Percentiles rank a stretch among this genome's conserved stretches.
Evolutionary conservation across 2,329 filamentous ascomycete genomes (phyloP).

Genomic region (Alternaria solani): DNA sequence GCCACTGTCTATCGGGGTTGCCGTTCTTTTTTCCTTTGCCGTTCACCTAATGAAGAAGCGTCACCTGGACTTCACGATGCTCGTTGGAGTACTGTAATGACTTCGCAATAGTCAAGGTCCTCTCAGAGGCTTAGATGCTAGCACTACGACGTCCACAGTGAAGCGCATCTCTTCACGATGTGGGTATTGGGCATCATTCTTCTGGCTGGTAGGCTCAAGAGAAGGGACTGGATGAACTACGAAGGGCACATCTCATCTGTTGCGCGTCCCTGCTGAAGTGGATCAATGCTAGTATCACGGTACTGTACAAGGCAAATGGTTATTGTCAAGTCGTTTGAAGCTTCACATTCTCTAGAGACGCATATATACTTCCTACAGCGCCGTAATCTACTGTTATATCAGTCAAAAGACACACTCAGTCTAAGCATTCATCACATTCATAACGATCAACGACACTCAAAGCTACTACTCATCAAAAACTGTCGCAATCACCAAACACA

Average conservation of each 20-base stretch:
- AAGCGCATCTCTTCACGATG: conserved; percentile 4
- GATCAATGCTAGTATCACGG: not conserved
- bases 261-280: not conserved
- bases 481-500: not conserved
- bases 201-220: not conserved
- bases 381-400: not conserved
- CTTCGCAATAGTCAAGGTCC: conserved; percentile 3
- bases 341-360: not conserved
- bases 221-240: not conserved
- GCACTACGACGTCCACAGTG: conserved; percentile 1
- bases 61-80: conserved; percentile 1
- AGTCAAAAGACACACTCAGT: not conserved
- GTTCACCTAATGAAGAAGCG: not conserved
- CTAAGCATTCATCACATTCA: not conserved
- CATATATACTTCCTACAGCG: not conserved
- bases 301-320: not conserved
- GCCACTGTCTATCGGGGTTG: not conserved
- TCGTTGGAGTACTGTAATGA: not conserved
- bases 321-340: not conserved
- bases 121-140: not conserved
- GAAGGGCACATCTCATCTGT: not conserved
- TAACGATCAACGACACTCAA: not conserved
- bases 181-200: not conserved
- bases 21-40: not conserved
- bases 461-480: not conserved